Evolutionary conservation across 2,329 filamentous ascomycete species (phyloP), one percentile per base, ranked within the genome.

Genomic region (Coniella lustricola): DNA sequence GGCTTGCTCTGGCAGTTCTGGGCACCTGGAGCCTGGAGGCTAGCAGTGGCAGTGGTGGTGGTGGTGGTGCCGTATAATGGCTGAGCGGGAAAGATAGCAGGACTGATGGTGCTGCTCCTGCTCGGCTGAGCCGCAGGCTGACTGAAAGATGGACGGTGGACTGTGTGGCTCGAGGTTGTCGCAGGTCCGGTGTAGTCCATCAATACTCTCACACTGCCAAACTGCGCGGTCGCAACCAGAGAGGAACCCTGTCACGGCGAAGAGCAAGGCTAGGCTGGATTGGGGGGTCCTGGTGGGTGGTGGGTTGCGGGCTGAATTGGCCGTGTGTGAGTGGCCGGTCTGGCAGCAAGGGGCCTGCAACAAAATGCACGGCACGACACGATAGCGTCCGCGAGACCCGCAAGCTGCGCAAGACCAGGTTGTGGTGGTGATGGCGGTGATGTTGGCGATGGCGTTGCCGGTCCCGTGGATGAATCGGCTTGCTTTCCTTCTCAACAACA

Each of bases 21-120:
- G n/a, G n/a, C n/a, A n/a, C n/a, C n/a, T n/a, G n/a, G 55, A 50
- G 14, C 48, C 47, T 49, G 53, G 57, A 43, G 54, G 42, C 51
- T 58, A 57, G 50, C 55, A 57, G 51, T 60, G 57, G 54, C 57
- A 56, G 46, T 63, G 56, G 59, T 62, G 60, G 60, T 63, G 57
- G 60, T 64, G 59, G 62, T 62, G 59, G 59, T 63, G 57, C 61
- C 63, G 54, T 62, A 63, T 37, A 61, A 51, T 35, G 60, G 56
- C 44, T 60, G 53, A 33, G 55, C 55, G 29, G 34, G 44, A 31
- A 41, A 29, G 37, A 45, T 22, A 29, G 29, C 37, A 33, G 44
- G 12, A 25, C 40, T 41, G 40, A 41, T 45, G 46, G 31, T 37
- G 17, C 40, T 41, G 40, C 44, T 45, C 40, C 36, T 37, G 14